Evolutionary conservation across 2,329 filamentous ascomycete genomes (phyloP).

Genomic region (Aureobasidium sp.): DNA sequence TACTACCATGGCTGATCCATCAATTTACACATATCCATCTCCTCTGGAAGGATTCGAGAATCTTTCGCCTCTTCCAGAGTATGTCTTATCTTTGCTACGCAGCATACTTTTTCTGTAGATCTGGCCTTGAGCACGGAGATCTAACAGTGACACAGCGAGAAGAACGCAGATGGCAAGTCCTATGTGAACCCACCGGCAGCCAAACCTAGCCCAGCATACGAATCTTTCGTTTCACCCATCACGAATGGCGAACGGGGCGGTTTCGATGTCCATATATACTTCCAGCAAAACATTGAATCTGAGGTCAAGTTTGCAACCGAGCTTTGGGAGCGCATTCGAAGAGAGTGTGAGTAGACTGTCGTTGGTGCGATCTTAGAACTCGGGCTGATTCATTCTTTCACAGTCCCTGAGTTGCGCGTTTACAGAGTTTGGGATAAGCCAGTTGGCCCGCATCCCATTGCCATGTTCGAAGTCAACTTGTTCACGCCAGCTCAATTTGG

Average conservation of each 20-base stretch:
- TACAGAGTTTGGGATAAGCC: slow-evolving; percentile 71
- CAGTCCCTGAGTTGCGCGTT: slow-evolving; percentile 77
- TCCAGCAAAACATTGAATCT: slow-evolving; percentile 52
- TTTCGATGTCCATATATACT: slow-evolving; percentile 86
- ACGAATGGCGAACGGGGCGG: slow-evolving; percentile 58
- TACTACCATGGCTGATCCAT: slow-evolving; percentile 40
- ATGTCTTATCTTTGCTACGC: slow-evolving; percentile 2
- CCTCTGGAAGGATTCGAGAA: slow-evolving; percentile 45
- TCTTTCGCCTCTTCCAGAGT: slow-evolving; percentile 37
- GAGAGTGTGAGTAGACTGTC: slow-evolving; percentile 56
- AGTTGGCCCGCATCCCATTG: slow-evolving; percentile 71
- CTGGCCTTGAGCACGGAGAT: neutral
- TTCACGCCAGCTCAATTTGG: slow-evolving; percentile 81
- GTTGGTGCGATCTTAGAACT: too few relatives aligned
- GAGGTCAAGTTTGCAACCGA: slow-evolving; percentile 61
- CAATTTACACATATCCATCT: slow-evolving; percentile 45
- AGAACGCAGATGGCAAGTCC: slow-evolving; percentile 67
- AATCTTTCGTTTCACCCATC: slow-evolving; percentile 59
- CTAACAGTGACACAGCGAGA: slow-evolving; percentile 38
- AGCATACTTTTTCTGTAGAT: neutral
- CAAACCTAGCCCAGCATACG: slow-evolving; percentile 57
- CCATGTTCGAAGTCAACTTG: slow-evolving; percentile 90
- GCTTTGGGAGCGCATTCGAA: slow-evolving; percentile 68
- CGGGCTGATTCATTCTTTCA: neutral
- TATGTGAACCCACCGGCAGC: slow-evolving; percentile 57